Evolutionary conservation across 768 basidiomycete species (phyloP).

Genomic region (Lactifluus hygrophoroides): DNA sequence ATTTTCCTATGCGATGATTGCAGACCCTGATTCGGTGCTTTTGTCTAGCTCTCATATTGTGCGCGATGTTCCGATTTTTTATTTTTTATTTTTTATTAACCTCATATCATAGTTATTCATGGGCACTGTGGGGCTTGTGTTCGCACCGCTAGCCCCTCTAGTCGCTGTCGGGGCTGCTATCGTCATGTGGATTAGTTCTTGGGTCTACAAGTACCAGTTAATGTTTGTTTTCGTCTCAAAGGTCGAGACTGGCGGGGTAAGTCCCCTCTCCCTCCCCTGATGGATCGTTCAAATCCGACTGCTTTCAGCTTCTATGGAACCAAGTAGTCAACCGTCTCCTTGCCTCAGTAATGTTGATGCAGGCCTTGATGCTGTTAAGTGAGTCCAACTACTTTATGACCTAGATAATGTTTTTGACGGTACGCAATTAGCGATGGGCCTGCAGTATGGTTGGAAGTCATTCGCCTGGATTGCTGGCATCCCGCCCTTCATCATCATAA

Average conservation of each 20-base stretch:
- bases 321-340: constrained; percentile 86
- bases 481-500: constrained; percentile 76
- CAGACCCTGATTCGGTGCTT: constrained; percentile 9
- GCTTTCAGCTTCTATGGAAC: constrained; percentile 78
- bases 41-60: constrained; percentile 46
- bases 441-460: constrained; percentile 63
- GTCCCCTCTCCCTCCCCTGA: constrained; percentile 25
- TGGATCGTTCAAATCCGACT: neutral
- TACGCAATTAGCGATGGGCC: constrained; percentile 59
- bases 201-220: constrained; percentile 93
- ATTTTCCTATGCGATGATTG: neutral
- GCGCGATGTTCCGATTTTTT: constrained; percentile 24
- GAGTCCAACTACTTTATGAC: constrained; percentile 26
- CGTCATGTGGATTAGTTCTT: constrained; percentile 82
- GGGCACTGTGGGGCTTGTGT: constrained; percentile 88
- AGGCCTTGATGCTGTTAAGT: constrained; percentile 81
- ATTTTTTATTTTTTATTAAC: constrained; percentile 15
- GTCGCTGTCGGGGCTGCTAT: constrained; percentile 74
- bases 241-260: constrained; percentile 88
- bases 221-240: constrained; percentile 89
- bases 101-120: constrained; percentile 55
- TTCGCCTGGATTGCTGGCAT: constrained; percentile 74
- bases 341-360: constrained; percentile 76
- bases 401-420: constrained; percentile 16
- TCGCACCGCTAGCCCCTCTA: constrained; percentile 89